Base-by-base conservation (phyloP, 164 flowering plant genomes). In the Aristolochia contorta region DNA sequence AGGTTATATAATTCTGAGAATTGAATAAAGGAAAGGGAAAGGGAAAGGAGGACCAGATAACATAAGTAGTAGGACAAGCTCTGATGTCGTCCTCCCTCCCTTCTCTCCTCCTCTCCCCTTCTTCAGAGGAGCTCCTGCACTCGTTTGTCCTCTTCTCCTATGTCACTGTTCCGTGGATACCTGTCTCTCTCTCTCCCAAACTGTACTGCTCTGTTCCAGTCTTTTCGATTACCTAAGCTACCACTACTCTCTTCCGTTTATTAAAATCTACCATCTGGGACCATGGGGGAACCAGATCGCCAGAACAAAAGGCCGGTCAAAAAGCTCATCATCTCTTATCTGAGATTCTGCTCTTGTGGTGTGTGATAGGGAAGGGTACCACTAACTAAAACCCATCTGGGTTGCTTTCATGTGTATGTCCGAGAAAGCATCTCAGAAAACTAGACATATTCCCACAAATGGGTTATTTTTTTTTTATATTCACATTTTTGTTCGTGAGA, bases 261-360 rank as follows among this genome's bases (percentile, higher is more conserved):
- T 57, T 59, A 20, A 32, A 20, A 56, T 60, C 30, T 60, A 25
- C n/a, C 58, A 51, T 59, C 24, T 62, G 64, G 32, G 55, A 49
- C 70, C 52, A 64, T 62, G 59, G 32, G 60, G 58, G 59, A 24
- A 66, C 64, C 20, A 46, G 72, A 68, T 68, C 63, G 74, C 47
- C 33, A 41, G 12, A 60, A 64, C 25, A 55, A 37, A 20, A 49
- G 54, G 62, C 58, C 48, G 69, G 78, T 73, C 76, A 78, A 76
- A 79, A 78, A 64, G 77, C 64, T 67, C 73, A 70, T 71, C 74
- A 57, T 64, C 74, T 67, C 78, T 77, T 73, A 71, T 74, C 81
- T 72, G 69, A 78, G 84, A 80, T 78, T 80, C 81, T 78, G 73
- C 64, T 75, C 79, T 63, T 72, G 79, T 74, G 81, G 80, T 64